These are phyloP conservation scores for Acanthamoeba royreba DNA, from an alignment of 208 protist genomes.

Conservation along the genomic window DNA sequence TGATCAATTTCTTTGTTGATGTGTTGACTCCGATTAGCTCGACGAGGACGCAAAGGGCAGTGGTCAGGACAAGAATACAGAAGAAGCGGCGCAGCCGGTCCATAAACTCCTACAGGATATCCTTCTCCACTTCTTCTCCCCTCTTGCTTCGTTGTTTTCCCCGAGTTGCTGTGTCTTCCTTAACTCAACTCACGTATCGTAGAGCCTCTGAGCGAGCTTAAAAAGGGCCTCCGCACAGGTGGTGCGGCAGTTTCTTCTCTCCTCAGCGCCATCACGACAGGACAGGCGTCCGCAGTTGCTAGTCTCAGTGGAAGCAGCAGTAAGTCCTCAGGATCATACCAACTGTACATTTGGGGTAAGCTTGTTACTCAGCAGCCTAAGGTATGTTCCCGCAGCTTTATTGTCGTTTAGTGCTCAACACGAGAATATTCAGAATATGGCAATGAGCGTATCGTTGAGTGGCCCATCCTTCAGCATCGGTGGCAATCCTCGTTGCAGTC, in stretches of 20 bases:
- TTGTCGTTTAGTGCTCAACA: background rate
- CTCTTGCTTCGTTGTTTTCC: background rate
- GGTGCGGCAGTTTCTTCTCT: background rate
- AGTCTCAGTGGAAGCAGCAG: background rate
- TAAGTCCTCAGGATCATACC: background rate
- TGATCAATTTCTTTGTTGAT: too few relatives aligned
- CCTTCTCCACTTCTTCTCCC: background rate
- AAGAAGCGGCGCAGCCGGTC: background rate
- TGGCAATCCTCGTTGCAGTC: constrained; percentile 28
- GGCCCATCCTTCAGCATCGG: constrained; percentile 33
- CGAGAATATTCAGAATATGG: background rate
- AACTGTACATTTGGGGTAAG: constrained; percentile 41
- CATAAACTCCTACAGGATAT: constrained; percentile 40
- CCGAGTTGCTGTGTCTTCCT: background rate
- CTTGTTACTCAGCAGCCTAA: constrained; percentile 27
- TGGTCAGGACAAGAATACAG: too few relatives aligned
- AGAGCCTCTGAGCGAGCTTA: background rate
- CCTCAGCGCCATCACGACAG: background rate
- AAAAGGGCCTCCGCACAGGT: background rate
- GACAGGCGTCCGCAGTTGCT: background rate
- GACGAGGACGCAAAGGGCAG: too few relatives aligned
- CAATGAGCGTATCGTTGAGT: constrained; percentile 39
- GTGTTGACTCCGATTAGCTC: too few relatives aligned
- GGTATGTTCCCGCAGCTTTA: background rate
- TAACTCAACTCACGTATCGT: constrained; percentile 37